Conservation (phyloP, 148 eudicot species). For the Vaccinium vitisidaea region DNA sequence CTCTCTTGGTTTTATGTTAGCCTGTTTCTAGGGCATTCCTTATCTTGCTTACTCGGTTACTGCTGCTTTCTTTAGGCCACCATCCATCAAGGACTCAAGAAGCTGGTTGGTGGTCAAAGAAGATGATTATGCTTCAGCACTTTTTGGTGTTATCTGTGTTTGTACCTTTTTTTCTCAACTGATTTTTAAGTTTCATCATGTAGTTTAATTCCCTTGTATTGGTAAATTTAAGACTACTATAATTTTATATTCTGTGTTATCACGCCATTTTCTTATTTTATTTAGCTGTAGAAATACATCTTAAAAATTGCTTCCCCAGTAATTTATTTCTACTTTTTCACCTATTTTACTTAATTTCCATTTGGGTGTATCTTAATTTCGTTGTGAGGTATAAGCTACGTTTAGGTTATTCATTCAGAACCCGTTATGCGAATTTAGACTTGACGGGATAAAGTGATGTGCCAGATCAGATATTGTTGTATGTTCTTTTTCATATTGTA, state of each 20-base stretch:
- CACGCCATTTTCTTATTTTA: not conserved
- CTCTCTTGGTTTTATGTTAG: not conserved
- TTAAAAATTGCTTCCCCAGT: not conserved
- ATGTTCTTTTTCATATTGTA: not conserved
- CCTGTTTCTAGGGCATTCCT: not conserved
- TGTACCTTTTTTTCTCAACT: not conserved
- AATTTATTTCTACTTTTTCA: not conserved
- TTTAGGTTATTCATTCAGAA: not conserved
- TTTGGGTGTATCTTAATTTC: not conserved
- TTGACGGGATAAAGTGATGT: not conserved
- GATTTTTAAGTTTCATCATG: not conserved
- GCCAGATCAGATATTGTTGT: not conserved
- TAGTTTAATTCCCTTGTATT: not conserved
- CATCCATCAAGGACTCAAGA: not conserved
- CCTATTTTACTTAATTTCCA: not conserved
- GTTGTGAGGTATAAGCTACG: not conserved
- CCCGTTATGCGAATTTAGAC: not conserved
- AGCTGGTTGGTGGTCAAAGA: conserved; percentile 6
- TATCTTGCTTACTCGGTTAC: not conserved
- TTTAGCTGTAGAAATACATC: not conserved
- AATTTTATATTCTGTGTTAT: not conserved
- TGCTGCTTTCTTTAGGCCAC: not conserved
- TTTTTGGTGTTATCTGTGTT: not conserved
- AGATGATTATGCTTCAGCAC: not conserved
- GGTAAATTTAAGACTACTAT: not conserved